phyloP scores from a whole-genome alignment of 2,329 filamentous ascomycete genomes.

The Sclerotinia minor region DNA sequence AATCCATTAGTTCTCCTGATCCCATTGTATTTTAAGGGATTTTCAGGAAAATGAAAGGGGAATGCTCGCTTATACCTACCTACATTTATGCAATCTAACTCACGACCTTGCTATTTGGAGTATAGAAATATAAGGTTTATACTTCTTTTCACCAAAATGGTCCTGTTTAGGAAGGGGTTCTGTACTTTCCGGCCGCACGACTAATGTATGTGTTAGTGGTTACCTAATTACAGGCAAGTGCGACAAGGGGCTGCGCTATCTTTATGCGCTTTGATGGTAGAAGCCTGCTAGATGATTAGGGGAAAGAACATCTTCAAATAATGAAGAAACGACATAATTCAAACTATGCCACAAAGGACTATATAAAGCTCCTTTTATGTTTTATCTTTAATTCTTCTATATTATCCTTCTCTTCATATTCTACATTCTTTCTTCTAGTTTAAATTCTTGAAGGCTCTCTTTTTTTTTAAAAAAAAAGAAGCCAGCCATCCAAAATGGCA shows the following conservation, averaged over 20 bases:
- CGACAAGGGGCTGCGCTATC: neutral
- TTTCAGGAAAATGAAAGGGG: too few relatives aligned
- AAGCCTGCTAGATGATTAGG: neutral
- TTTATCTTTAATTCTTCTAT: neutral
- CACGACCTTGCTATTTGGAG: too few relatives aligned
- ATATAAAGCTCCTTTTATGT: neutral
- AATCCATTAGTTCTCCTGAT: too few relatives aligned
- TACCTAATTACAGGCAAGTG: neutral
- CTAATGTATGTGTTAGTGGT: neutral
- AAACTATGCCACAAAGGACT: neutral
- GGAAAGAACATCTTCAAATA: neutral
- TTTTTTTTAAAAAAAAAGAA: neutral
- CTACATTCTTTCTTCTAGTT: neutral
- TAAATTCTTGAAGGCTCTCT: neutral
- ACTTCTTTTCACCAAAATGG: too few relatives aligned
- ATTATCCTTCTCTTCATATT: neutral
- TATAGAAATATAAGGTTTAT: too few relatives aligned
- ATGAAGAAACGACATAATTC: neutral
- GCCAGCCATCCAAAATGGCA: constrained; percentile 2
- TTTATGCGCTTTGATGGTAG: too few relatives aligned
- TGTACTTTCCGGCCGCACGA: too few relatives aligned
- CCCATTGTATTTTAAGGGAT: too few relatives aligned
- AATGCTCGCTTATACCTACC: too few relatives aligned
- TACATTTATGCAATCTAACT: too few relatives aligned
- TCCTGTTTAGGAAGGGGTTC: too few relatives aligned